Evolutionary conservation across 1,284 basidiomycete genomes (phyloP).

Genomic region (Wallemia hederae): DNA sequence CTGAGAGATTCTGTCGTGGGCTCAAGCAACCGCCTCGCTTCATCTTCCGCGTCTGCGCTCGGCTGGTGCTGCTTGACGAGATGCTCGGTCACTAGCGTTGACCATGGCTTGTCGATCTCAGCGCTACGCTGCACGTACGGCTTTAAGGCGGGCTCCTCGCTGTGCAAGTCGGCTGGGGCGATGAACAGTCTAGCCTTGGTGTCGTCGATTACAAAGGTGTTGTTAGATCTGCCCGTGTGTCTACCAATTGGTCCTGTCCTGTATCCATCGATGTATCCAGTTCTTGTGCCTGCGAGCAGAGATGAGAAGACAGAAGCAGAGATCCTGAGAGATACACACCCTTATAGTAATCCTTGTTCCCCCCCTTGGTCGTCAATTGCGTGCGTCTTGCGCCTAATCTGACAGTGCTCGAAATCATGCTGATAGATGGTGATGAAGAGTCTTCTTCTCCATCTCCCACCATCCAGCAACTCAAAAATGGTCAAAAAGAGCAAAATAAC

Average conservation of each 20-base stretch:
- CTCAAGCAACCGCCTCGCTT: not conserved
- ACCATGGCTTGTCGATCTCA: not conserved
- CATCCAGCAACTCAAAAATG: not conserved
- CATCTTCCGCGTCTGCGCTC: not conserved
- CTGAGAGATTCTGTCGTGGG: not conserved
- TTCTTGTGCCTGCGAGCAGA: not conserved
- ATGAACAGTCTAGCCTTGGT: not conserved
- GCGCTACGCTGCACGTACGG: not conserved
- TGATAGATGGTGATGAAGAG: not conserved
- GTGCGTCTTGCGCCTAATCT: not conserved
- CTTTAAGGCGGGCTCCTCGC: not conserved
- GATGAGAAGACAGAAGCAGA: not conserved
- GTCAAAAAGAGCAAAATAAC: constrained; percentile 6
- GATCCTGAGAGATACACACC: not conserved
- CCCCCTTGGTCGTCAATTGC: not conserved
- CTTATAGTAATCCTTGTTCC: not conserved
- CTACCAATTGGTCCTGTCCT: not conserved
- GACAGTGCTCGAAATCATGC: not conserved
- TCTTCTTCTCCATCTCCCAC: not conserved
- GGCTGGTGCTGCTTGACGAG: not conserved
- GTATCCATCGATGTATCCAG: not conserved
- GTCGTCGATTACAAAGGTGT: not conserved
- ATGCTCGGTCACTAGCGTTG: not conserved
- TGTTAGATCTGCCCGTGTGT: not conserved
- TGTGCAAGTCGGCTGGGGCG: not conserved